Base-by-base conservation (phyloP, 164 flowering plant species). In the Saururus chinensis region DNA sequence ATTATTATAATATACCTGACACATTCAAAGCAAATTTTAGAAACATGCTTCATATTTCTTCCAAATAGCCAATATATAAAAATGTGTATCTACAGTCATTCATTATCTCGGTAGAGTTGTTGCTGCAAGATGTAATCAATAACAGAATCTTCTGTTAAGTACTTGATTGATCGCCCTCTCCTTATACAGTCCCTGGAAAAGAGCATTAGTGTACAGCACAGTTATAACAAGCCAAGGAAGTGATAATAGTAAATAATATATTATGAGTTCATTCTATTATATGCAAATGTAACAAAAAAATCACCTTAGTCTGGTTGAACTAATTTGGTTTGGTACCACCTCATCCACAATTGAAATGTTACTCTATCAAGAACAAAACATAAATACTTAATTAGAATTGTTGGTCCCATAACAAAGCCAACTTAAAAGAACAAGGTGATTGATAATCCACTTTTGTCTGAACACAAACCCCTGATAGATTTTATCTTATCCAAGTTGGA, bases 271-370 rank as follows among this genome's bases (percentile, higher is more conserved):
- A 2, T 30, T 30, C 37, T 30, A 30, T 2, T 2, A 30, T 6
- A 30, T 30, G 19, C 48, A 53, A 0, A 22, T 14, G 17, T 25
- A 26, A 13, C 21, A 12, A 26, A 51, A 17, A 57, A 30, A 30
- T 57, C 77, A 88, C 98, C 96, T 82, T 66, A 92, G 49, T 77
- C 91, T 71, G 0, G 98, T 82, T 22, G 98, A 92, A 68, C 98
- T 89, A 56, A 92, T 84, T 60, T 79, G 87, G 68, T 92, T 89
- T n/a, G 93, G 93, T 24, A 89, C 81, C 41, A 78, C 69, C 63
- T 89, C 93, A 73, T 87, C 96, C 42, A 86, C 92, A 26, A 89
- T 69, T 69, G 66, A 76, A 59, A 89, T 86, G 68, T 89, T 87
- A n/a, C 57, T 71, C 95, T 91, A 87, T 51, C 11, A 48, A 1